Evolutionary conservation across 768 basidiomycete species (phyloP).

Genomic region (Suillus luteus): DNA sequence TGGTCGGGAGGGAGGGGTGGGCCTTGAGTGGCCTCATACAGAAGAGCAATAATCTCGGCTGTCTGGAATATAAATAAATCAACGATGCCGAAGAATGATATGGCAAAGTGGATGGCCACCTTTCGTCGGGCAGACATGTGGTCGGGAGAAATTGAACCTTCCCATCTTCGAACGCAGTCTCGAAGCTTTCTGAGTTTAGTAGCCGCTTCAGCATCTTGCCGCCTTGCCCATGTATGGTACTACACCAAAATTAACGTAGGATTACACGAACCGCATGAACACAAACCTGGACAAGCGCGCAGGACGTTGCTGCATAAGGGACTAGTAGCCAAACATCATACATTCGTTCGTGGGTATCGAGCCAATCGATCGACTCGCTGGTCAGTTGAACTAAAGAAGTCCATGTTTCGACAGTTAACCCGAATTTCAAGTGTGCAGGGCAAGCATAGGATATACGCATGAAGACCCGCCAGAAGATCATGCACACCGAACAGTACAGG

Average conservation of each 20-base stretch:
- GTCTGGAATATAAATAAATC: slow-evolving; percentile 53
- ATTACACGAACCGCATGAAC: background rate
- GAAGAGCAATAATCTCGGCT: slow-evolving; percentile 86
- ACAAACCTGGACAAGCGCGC: slow-evolving; percentile 86
- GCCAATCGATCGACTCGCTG: slow-evolving; percentile 86
- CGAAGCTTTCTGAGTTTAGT: slow-evolving; percentile 75
- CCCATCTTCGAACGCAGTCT: slow-evolving; percentile 88
- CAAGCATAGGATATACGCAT: slow-evolving; percentile 96
- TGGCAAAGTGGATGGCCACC: slow-evolving; percentile 43
- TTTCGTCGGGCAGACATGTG: slow-evolving; percentile 95
- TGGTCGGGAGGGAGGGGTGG: slow-evolving; percentile 53
- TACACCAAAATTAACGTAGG: slow-evolving; percentile 31
- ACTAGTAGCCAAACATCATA: slow-evolving; percentile 90
- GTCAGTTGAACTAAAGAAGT: slow-evolving; percentile 69
- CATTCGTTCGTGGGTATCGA: slow-evolving; percentile 73
- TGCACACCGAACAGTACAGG: slow-evolving; percentile 84
- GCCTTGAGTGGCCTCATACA: slow-evolving; percentile 95
- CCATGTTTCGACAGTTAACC: slow-evolving; percentile 81
- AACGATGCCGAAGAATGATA: background rate
- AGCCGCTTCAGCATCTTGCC: slow-evolving; percentile 75
- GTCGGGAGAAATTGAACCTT: slow-evolving; percentile 81
- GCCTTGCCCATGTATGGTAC: slow-evolving; percentile 93
- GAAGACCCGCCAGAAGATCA: slow-evolving; percentile 98
- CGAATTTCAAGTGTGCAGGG: slow-evolving; percentile 87
- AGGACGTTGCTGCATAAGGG: slow-evolving; percentile 85